Evolutionary conservation across 495 filamentous ascomycete genomes (phyloP), one percentile per base, ranked within the genome.

Genomic region (Talaromyces proteolyticus): DNA sequence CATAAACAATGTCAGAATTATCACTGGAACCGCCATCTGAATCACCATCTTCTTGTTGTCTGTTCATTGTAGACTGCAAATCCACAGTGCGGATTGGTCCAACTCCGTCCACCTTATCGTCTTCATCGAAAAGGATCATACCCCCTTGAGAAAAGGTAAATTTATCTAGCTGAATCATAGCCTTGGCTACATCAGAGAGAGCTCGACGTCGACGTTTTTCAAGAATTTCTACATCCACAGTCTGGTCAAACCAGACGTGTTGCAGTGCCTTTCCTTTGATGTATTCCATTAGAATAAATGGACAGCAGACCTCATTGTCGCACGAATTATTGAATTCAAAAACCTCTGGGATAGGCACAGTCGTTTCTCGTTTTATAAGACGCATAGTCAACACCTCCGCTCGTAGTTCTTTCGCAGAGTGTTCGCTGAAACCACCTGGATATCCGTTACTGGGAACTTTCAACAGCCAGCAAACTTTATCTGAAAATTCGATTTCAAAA

Each of bases 111-210:
- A 14, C 8, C 8, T 34, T 34, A 10, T 14, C 29, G 14, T 34
- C 29, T 34, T 55, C 49, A 14, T 51, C 38, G 49, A 67, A 68
- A 2, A 51, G 17, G 22, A 59, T 18, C 6, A 22, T 11, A 3
- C 65, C 63, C 2, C 57, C 53, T 6, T 38, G 39, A 5, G 38
- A 29, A 39, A 58, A 65, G n/a, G 57, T 36, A 23, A 67, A 62
- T 10, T 51, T 50, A n/a, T 43, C 38, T 0, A 72, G 57, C 51
- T 67, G 60, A 1, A 51, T 50, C 62, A 72, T 67, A 17, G 61
- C 62, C 10, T 26, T 19, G 1, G 68, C 65, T 21, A 70, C 47
- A 4, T 40, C 53, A 45, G 54, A 42, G 8, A 68, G 48, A 17
- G 56, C 42, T 20, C 56, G 57, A 18, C 39, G 47, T 21, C 65